Evolutionary conservation across 352 stramenopile genomes (phyloP).

Genomic region (Aphanomyces euteiches): DNA sequence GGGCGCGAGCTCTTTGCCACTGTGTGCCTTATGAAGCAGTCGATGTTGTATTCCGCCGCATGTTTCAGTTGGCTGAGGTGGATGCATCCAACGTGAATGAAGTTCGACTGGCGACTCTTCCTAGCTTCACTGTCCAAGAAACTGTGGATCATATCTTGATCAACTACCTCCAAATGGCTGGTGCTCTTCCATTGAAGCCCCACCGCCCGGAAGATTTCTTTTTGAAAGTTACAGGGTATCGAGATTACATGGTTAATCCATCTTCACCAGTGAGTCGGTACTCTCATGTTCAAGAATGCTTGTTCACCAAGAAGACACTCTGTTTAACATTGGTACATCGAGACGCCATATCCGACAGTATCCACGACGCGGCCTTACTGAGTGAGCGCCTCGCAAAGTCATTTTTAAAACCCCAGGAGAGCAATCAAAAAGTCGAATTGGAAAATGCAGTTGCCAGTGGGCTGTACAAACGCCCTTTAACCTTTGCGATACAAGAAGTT

Average conservation of each 20-base stretch:
- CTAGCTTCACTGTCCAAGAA: constrained; percentile 71
- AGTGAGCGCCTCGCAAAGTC: not conserved
- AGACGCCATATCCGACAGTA: constrained; percentile 37
- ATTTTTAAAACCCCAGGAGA: not conserved
- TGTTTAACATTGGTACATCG: constrained; percentile 68
- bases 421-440: not conserved
- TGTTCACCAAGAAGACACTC: constrained; percentile 82
- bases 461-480: not conserved
- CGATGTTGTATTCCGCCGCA: constrained; percentile 71
- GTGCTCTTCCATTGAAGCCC: constrained; percentile 62
- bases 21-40: constrained; percentile 78
- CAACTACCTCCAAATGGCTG: constrained; percentile 73
- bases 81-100: constrained; percentile 75
- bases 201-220: constrained; percentile 76
- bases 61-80: constrained; percentile 81
- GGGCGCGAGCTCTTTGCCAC: constrained; percentile 70
- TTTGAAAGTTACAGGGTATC: constrained; percentile 78
- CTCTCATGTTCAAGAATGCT: constrained; percentile 76
- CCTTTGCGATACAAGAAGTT: not conserved
- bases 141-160: constrained; percentile 88
- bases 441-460: not conserved
- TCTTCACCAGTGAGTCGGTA: constrained; percentile 84
- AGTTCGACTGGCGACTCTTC: constrained; percentile 78
- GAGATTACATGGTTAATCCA: constrained; percentile 81
- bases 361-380: not conserved